These are phyloP conservation scores for Cyberlindnera suaveolens DNA, from an alignment of 805 yeast genomes.

Conservation along the genomic window DNA sequence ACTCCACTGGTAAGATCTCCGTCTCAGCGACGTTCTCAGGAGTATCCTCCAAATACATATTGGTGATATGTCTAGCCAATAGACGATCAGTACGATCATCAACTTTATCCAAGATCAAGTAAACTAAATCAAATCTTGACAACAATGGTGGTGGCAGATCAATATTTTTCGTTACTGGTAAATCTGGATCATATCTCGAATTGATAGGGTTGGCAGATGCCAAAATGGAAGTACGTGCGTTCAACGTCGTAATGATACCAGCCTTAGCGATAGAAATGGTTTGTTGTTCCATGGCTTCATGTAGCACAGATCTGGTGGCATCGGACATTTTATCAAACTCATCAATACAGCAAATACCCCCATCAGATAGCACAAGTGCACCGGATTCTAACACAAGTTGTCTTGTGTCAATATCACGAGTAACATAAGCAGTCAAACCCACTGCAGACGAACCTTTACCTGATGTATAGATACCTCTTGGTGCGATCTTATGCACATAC, in stretches of 20 bases:
- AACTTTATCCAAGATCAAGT: conserved; percentile 85
- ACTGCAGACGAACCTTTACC: conserved; percentile 99
- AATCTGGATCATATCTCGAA: conserved; percentile 88
- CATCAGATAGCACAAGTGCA: conserved; percentile 93
- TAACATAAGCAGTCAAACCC: conserved; percentile 95
- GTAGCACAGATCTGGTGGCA: conserved; percentile 87
- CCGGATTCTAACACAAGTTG: conserved; percentile 94
- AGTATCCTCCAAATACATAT: conserved; percentile 83
- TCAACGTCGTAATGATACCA: conserved; percentile 93
- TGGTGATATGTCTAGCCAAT: conserved; percentile 85
- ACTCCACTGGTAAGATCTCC: conserved; percentile 79
- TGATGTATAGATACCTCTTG: conserved; percentile 95
- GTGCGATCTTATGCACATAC: conserved; percentile 95
- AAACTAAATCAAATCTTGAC: conserved; percentile 92
- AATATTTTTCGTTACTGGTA: conserved; percentile 92
- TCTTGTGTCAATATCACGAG: conserved; percentile 88
- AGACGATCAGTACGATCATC: conserved; percentile 81
- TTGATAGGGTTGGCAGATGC: conserved; percentile 98
- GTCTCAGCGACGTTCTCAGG: conserved; percentile 64
- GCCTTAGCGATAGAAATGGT: conserved; percentile 98
- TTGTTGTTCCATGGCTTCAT: conserved; percentile 99
- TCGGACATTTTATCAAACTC: conserved; percentile 98
- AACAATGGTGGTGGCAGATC: conserved; percentile 94
- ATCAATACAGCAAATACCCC: conserved; percentile 98
- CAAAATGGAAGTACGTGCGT: conserved; percentile 91